Evolutionary conservation across 495 filamentous ascomycete genomes (phyloP).

Genomic region (Chaetomium tenue): DNA sequence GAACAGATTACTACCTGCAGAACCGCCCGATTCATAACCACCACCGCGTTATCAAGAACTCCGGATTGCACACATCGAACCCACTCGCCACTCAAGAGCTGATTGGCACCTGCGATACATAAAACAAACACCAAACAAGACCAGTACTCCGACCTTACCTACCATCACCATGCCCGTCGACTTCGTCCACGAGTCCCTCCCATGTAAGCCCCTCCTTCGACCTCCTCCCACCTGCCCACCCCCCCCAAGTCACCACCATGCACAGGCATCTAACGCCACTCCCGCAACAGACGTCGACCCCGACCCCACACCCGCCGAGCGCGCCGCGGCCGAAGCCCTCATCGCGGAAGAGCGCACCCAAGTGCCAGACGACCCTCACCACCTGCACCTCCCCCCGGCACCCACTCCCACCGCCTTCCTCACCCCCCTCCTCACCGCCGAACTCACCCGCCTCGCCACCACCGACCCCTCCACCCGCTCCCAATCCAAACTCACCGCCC

Average conservation of each 20-base stretch:
- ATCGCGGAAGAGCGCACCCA: slow-evolving; percentile 63
- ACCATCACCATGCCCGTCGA: slow-evolving; percentile 59
- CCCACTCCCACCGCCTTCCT: slow-evolving; percentile 43
- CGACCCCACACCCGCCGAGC: slow-evolving; percentile 59
- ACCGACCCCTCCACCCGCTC: slow-evolving; percentile 12
- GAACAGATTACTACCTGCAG: neutral
- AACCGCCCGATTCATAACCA: neutral
- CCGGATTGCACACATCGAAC: neutral
- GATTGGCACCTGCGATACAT: neutral
- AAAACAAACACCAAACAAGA: neutral
- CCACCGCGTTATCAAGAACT: neutral
- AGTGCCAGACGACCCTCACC: slow-evolving; percentile 38
- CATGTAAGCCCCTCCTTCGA: slow-evolving; percentile 55
- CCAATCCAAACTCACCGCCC: slow-evolving; percentile 54
- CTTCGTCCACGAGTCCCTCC: slow-evolving; percentile 77
- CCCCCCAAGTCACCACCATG: neutral
- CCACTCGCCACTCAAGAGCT: neutral
- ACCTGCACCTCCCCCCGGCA: slow-evolving; percentile 42
- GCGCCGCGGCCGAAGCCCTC: slow-evolving; percentile 58
- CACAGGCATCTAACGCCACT: slow-evolving; percentile 24
- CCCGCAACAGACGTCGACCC: slow-evolving; percentile 63
- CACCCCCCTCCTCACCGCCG: slow-evolving; percentile 60
- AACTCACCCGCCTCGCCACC: slow-evolving; percentile 48
- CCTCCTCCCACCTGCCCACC: neutral
- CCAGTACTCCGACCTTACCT: slow-evolving; percentile 10